Percentiles rank a stretch among this genome's conserved stretches.
Conservation (phyloP, 148 eudicot genomes). For the Agrostemma githago region DNA sequence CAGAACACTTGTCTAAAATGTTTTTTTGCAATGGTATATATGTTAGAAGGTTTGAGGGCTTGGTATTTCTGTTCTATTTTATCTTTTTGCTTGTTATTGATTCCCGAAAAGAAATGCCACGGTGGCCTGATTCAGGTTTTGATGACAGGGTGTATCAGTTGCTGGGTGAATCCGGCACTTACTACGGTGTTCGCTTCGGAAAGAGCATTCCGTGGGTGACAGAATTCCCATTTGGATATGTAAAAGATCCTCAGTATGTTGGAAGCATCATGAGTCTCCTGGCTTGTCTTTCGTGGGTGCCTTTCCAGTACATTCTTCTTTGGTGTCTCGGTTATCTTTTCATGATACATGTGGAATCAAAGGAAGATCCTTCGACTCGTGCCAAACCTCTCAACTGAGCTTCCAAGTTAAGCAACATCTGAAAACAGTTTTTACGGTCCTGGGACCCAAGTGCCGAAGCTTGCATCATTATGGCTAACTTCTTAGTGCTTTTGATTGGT, state of each 20-base stretch:
- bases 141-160: conserved; percentile 84
- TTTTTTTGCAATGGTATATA: not conserved
- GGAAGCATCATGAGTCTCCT: conserved; percentile 88
- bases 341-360: conserved; percentile 72
- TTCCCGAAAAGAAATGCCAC: not conserved
- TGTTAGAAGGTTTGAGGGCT: not conserved
- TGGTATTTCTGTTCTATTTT: not conserved
- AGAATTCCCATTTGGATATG: conserved; percentile 84
- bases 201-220: conserved; percentile 86
- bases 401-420: conserved; percentile 3
- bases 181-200: conserved; percentile 96
- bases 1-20: not conserved
- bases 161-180: conserved; percentile 89
- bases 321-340: conserved; percentile 83
- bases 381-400: conserved; percentile 60
- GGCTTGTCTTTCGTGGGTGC: conserved; percentile 91
- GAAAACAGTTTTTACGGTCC: not conserved
- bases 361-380: conserved; percentile 81
- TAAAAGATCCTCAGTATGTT: conserved; percentile 90
- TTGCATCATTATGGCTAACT: conserved; percentile 7
- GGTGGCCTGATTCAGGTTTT: conserved; percentile 4
- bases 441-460: not conserved
- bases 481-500: conserved; percentile 1
- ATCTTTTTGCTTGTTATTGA: not conserved
- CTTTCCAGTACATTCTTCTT: conserved; percentile 61